Conservation (phyloP, 2,329 filamentous ascomycete genomes). For the Ascochyta lentis region DNA sequence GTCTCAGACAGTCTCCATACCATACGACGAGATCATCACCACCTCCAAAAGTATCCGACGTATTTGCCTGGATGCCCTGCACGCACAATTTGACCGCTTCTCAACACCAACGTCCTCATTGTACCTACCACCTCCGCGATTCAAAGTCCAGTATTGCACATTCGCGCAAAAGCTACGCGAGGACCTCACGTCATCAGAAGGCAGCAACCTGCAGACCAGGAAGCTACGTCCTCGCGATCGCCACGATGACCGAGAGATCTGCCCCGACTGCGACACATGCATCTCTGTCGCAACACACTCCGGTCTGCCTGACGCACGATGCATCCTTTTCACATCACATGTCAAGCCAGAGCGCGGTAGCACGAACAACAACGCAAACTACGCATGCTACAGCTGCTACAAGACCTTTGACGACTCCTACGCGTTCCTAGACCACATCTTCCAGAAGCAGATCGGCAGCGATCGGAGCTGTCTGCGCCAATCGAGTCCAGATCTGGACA, state of each 20-base stretch:
- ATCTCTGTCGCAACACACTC: constrained; percentile 43
- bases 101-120: constrained; percentile 25
- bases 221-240: constrained; percentile 38
- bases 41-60: constrained; percentile 43
- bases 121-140: constrained; percentile 43
- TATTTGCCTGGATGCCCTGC: constrained; percentile 38
- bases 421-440: constrained; percentile 45
- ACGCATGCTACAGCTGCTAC: constrained; percentile 46
- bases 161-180: constrained; percentile 40
- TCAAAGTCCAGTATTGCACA: constrained; percentile 43
- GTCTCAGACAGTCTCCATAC: constrained; percentile 26
- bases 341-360: constrained; percentile 9
- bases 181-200: constrained; percentile 27
- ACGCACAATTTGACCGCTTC: constrained; percentile 39
- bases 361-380: constrained; percentile 26
- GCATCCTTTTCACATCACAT: constrained; percentile 43
- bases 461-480: constrained; percentile 38
- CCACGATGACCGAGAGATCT: constrained; percentile 44
- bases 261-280: constrained; percentile 39
- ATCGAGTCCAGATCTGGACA: constrained; percentile 24
- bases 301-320: constrained; percentile 39
- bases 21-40: constrained; percentile 39
- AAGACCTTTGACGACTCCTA: constrained; percentile 46
- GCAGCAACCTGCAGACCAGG: constrained; percentile 31
- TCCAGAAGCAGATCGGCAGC: constrained; percentile 44